Evolutionary conservation across 805 yeast species (phyloP).

Genomic region (Candida broadrunensis): DNA sequence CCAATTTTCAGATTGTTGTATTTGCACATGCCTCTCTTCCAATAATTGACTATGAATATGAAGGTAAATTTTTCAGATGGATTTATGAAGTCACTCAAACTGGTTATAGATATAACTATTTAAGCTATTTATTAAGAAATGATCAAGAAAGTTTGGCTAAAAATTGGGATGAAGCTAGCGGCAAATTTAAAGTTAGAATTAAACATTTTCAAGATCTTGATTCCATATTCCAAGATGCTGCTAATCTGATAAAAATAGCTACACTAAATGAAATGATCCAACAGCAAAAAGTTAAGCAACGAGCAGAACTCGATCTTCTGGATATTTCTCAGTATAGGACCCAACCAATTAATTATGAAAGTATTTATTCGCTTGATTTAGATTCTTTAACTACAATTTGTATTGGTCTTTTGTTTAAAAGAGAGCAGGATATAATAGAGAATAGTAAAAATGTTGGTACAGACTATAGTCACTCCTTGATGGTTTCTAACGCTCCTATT

Average conservation of each 20-base stretch:
- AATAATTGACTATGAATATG: constrained; percentile 6
- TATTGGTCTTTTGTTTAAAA: constrained; percentile 6
- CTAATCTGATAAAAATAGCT: too few species aligned
- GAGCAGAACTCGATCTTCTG: too few species aligned
- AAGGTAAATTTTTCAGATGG: constrained; percentile 5
- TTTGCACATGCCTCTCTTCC: constrained; percentile 7
- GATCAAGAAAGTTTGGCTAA: constrained; percentile 4
- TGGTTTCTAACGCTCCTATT: too few species aligned
- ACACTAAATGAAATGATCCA: too few species aligned
- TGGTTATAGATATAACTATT: constrained; percentile 1
- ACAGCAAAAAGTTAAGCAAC: too few species aligned
- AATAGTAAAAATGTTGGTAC: too few species aligned
- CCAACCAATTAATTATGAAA: constrained; percentile 7
- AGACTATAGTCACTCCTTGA: too few species aligned
- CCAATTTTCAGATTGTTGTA: constrained; percentile 4
- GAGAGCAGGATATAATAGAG: constrained; percentile 4
- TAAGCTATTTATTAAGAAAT: not conserved
- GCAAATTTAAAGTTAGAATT: constrained; percentile 4
- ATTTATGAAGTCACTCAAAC: constrained; percentile 1
- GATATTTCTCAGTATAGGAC: too few species aligned
- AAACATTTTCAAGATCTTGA: constrained; percentile 1
- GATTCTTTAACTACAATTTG: constrained; percentile 7
- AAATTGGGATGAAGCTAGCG: constrained; percentile 8
- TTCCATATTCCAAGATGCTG: too few species aligned
- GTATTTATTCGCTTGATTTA: constrained; percentile 1